These are phyloP conservation scores for Epichloe hybrida DNA, from an alignment of 2,329 filamentous ascomycete species.

Conservation along the genomic window DNA sequence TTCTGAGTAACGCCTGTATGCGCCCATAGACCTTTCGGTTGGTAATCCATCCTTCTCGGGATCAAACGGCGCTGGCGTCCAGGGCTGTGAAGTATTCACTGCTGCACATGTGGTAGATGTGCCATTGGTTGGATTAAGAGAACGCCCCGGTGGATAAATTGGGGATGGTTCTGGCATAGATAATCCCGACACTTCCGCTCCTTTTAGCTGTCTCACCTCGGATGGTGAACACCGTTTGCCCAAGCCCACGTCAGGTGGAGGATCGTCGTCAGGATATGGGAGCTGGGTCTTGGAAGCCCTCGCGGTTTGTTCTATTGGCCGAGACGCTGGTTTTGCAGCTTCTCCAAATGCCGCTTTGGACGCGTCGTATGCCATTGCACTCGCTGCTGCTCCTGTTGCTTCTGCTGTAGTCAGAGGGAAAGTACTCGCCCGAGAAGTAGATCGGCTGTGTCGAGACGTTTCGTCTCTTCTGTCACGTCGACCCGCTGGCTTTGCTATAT, in stretches of 20 bases:
- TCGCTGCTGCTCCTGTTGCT: conserved; percentile 8
- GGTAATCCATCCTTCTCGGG: conserved; percentile 21
- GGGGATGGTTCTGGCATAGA: conserved; percentile 13
- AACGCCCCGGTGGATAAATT: not conserved
- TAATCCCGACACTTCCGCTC: conserved; percentile 4
- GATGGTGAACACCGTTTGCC: conserved; percentile 9
- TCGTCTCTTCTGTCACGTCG: conserved; percentile 11
- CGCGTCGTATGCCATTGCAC: not conserved
- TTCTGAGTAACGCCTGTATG: conserved; percentile 42
- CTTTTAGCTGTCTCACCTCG: conserved; percentile 1
- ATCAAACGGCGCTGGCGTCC: conserved; percentile 34
- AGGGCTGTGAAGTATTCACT: conserved; percentile 18
- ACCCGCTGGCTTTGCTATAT: conserved; percentile 8
- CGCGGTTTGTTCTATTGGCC: conserved; percentile 10
- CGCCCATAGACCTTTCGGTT: conserved; percentile 27
- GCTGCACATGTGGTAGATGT: conserved; percentile 2
- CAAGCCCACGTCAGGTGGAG: conserved; percentile 9
- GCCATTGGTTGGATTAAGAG: not conserved
- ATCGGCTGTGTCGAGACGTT: conserved; percentile 11
- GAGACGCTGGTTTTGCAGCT: conserved; percentile 7
- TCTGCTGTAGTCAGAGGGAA: conserved; percentile 20
- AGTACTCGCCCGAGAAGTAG: conserved; percentile 22
- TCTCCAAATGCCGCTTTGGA: not conserved
- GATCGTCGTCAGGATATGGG: conserved; percentile 27
- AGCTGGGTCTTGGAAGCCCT: conserved; percentile 13